Evolutionary conservation across 1,139 yeast species (phyloP), one percentile per base, ranked within the genome.

Genomic region (Kurtzmaniella quercitrusa): DNA sequence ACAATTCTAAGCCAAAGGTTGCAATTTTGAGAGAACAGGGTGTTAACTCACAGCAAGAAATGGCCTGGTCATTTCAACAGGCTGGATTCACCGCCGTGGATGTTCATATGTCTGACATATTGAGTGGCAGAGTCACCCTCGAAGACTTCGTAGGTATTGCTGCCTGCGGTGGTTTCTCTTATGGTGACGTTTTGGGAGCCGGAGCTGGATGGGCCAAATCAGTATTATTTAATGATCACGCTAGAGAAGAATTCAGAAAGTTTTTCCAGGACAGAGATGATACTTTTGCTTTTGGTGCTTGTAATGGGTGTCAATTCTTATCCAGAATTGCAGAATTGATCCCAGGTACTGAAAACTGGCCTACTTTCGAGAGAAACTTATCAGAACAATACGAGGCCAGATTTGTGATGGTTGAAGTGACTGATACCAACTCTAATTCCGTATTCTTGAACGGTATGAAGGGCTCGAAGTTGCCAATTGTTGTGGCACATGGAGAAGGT

Each of bases 201-300:
- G 99, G 97, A 62, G 89, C 94, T 43, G 99, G 99, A 48, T 94
- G 98, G 98, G 98, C 99, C 48, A 91, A 90, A 62, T 88, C 96
- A 16, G 96, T 93, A n/a, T 70, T 94, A 53, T 90, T 83, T 76
- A 85, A 93, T 60, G 88, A 82, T 33, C 74, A 70, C 44, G 85
- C 94, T 39, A 82, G 94, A 60, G 61, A 75, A 34, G 91, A 88
- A 67, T 94, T 94, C 65, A 66, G 73, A 54, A 75, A 69, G 43
- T 93, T 93, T 64, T 93, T 94, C 80, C 83, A 82, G 57, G 86
- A 82, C 46, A 84, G 98, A 66, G 69, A 72, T 19, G 95, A 93
- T 59, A 93, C 98, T 1, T 94, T 94, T 72, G 96, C 98, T n/a
- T 82, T 86, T 57, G 99, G 98, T 66, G 96, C 96, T 41, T 94